Base-by-base conservation (phyloP, 169 alveolate genomes). In the Miamiensis avidus region DNA sequence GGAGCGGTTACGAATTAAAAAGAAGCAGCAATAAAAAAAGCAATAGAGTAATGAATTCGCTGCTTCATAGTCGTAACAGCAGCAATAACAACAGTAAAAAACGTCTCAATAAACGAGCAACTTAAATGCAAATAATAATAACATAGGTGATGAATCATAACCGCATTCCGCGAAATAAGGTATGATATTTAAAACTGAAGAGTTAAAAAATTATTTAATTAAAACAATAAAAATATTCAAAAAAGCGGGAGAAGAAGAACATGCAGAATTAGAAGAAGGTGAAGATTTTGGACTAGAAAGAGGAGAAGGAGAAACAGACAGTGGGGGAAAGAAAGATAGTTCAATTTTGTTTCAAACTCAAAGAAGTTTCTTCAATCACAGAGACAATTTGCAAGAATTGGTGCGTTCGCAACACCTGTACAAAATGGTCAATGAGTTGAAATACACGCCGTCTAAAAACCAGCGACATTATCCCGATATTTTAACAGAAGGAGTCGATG, bases 341-440 rank as follows among this genome's bases (percentile, higher is more conserved):
- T 11, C 4, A 11, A 11, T 49, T 11, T 49, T 49, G 4, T 49
- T 49, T 49, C 69, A 49, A 64, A 72, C 74, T 4, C 29, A 79
- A 29, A 79, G 64, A 31, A 72, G 75, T 26, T 79, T 79, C 64
- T 79, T 79, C 49, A 79, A 79, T 65, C 84, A 79, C 65, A 79
- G 65, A 49, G 34, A 34, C 0, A 49, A 72, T 26, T 34, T 33
- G 15, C 73, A 79, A 31, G 84, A 79, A 30, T 49, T 79, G 30
- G 28, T 79, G 30, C 34, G 84, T 29, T 79, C 84, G 0, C 64
- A 79, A 49, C 74, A 34, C 64, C 15, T 64, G 64, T 79, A 79
- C 29, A 79, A 79, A 79, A 20, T 79, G 25, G 1, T 30, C 26
- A 69, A 79, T 64, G 84, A 79, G 64, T 79, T 79, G n/a, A 79